Evolutionary conservation across 768 basidiomycete species (phyloP), one percentile per base, ranked within the genome.

Genomic region (Clathrus columnatus): DNA sequence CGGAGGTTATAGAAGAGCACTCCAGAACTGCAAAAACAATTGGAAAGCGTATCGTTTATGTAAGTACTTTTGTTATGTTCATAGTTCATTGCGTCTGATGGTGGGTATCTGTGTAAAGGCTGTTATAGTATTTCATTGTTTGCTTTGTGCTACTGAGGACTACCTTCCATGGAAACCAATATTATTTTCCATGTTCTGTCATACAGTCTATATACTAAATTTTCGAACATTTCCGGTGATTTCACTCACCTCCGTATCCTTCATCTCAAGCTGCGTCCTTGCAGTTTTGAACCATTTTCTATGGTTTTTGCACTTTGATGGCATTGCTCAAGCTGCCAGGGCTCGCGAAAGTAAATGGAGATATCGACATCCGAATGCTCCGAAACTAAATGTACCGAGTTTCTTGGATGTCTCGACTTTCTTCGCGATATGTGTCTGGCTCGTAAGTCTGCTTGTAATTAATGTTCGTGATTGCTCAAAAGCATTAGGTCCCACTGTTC

Each of bases 251-350:
- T 97, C 94, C 0, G 65, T 73, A 18, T 81, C 83, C 5, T 98
- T 99, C 76, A 69, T 98, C 46, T 76, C 81, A 0, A 97, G 94
- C 0, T 96, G 93, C 68, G 60, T 78, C 18, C 72, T 94, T 53
- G 95, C 96, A 60, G 78, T 99, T 55, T 68, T 73, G 1, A 91
- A 97, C 72, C 96, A 98, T 69, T 97, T 97, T 66, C 68, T 91
- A 41, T 97, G 94, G 91, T 99, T 99, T 75, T 91, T 89, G 72
- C 79, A 98, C 71, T 98, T 98, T 68, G 82, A 93, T 43, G 78
- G 72, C 26, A 62, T 85, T 36, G 80, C 84, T 7, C 82, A 81
- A 55, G 79, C 85, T 30, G 79, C 84, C 16, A 73, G 82, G 56
- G 80, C 80, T 29, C 62, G 61, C 24, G 66, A 72, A 36, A 66